A percentile compares a stretch with the other conserved stretches of the same genome.
Evolutionary conservation across 2,329 filamentous ascomycete species (phyloP).

Genomic region (Alternaria ventricosa): DNA sequence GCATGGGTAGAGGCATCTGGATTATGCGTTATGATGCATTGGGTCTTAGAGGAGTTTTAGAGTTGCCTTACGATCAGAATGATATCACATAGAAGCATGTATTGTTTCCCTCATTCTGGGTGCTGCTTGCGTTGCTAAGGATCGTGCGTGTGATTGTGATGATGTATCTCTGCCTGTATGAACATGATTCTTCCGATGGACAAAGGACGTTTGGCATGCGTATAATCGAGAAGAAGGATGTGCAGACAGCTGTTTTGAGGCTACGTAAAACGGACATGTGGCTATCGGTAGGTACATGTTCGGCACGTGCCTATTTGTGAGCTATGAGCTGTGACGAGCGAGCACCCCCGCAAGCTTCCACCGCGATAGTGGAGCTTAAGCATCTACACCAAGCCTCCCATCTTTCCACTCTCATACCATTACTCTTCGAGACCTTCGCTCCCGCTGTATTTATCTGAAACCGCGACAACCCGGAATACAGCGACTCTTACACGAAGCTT

Average conservation of each 20-base stretch:
- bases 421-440: neutral
- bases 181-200: neutral
- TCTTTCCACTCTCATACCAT: neutral
- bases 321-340: slow-evolving; percentile 29
- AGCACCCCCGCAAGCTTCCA: slow-evolving; percentile 26
- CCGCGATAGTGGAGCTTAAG: slow-evolving; percentile 14
- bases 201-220: neutral
- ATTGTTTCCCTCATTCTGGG: neutral
- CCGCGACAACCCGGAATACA: neutral
- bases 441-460: neutral
- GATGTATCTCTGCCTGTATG: neutral
- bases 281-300: neutral
- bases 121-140: neutral
- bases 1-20: slow-evolving; percentile 42
- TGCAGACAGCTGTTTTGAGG: neutral
- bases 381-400: slow-evolving; percentile 2
- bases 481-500: neutral
- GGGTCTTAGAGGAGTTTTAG: slow-evolving; percentile 50
- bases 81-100: slow-evolving; percentile 33
- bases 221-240: neutral
- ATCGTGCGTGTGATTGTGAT: neutral
- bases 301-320: slow-evolving; percentile 22
- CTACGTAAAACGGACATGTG: neutral
- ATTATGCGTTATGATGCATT: slow-evolving; percentile 46
- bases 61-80: slow-evolving; percentile 45